Evolutionary conservation across 352 stramenopile genomes (phyloP).

Genomic region (Elongisporangium undulatum): DNA sequence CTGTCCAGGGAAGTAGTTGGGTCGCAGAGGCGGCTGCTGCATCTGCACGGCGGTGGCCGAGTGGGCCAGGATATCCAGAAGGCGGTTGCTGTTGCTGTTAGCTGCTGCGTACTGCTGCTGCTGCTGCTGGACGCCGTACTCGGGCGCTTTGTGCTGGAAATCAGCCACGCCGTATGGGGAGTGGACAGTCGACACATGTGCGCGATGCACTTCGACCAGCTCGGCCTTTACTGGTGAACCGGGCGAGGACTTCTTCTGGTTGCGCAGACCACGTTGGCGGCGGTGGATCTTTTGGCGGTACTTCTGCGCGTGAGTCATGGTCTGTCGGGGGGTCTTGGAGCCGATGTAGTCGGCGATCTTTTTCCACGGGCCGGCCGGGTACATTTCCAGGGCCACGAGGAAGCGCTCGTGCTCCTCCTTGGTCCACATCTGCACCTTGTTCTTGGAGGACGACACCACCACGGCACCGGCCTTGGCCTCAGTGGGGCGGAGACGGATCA

Average conservation of each 20-base stretch:
- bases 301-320: constrained; percentile 86
- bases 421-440: constrained; percentile 85
- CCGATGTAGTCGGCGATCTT: constrained; percentile 82
- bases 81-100: constrained; percentile 31
- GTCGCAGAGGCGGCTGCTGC: constrained; percentile 12
- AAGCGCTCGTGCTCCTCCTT: constrained; percentile 86
- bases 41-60: constrained; percentile 46
- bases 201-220: constrained; percentile 23
- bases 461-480: constrained; percentile 77
- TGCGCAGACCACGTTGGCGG: constrained; percentile 63
- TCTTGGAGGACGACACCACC: constrained; percentile 69
- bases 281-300: constrained; percentile 82
- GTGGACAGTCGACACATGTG: constrained; percentile 5
- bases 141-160: constrained; percentile 24
- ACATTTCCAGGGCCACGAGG: constrained; percentile 81
- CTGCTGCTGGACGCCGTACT: constrained; percentile 13
- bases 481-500: constrained; percentile 73
- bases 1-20: constrained; percentile 4
- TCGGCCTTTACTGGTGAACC: constrained; percentile 16
- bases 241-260: constrained; percentile 57
- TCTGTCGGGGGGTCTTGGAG: constrained; percentile 91
- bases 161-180: constrained; percentile 62
- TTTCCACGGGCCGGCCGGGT: constrained; percentile 80
- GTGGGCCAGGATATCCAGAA: constrained; percentile 71
- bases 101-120: constrained; percentile 9